These are phyloP conservation scores for Fusarium sp. DNA, from an alignment of 2,329 filamentous ascomycete species.

Conservation along the genomic window DNA sequence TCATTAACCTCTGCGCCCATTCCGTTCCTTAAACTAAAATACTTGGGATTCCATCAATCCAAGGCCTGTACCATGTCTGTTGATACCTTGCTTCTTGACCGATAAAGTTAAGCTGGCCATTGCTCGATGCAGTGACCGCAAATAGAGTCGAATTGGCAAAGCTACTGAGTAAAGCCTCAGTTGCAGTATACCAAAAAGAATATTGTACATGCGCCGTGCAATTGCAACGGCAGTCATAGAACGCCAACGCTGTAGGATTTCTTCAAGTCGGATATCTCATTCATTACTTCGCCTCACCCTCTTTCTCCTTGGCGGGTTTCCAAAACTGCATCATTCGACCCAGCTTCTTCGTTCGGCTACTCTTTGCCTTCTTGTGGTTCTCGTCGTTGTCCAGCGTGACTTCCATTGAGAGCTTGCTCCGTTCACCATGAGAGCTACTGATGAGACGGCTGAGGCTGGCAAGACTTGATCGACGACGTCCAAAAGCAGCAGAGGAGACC, in stretches of 20 bases:
- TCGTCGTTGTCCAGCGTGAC: conserved; percentile 67
- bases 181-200: conserved; percentile 44
- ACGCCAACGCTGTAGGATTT: conserved; percentile 28
- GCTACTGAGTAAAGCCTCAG: conserved; percentile 12
- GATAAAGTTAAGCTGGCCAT: conserved; percentile 10
- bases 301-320: conserved; percentile 70
- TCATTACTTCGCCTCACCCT: conserved; percentile 46
- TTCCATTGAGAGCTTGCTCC: conserved; percentile 79
- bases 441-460: conserved; percentile 82
- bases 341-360: conserved; percentile 75
- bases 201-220: conserved; percentile 55
- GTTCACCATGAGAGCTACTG: conserved; percentile 78
- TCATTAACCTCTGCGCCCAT: conserved; percentile 50
- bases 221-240: conserved; percentile 46
- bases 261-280: conserved; percentile 7
- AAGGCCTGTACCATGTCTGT: conserved; percentile 24
- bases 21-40: conserved; percentile 39
- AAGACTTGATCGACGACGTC: conserved; percentile 79
- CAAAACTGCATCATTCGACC: conserved; percentile 84
- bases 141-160: conserved; percentile 10
- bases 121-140: neutral
- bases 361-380: conserved; percentile 65
- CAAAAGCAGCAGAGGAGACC: conserved; percentile 71
- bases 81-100: conserved; percentile 11
- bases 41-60: conserved; percentile 29